phyloP scores from a whole-genome alignment of 2,329 filamentous ascomycete species.

The Colletotrichum gigasporum region DNA sequence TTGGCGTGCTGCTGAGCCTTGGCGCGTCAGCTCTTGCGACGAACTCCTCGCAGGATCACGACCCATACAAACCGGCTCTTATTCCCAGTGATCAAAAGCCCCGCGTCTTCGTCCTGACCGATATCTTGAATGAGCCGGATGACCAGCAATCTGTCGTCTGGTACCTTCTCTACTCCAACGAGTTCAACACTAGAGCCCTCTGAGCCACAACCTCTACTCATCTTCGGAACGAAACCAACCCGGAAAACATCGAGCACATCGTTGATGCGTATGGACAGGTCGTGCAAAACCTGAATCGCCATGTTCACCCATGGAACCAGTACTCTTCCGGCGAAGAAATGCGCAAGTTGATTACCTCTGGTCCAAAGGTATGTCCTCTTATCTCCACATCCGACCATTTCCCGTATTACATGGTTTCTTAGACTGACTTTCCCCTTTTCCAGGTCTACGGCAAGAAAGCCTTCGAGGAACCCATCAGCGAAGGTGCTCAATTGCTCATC shows the following conservation, averaged over 20 bases:
- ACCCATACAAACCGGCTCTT: too few species aligned
- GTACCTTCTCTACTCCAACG: constrained; percentile 54
- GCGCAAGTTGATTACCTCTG: constrained; percentile 45
- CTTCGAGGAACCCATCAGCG: constrained; percentile 41
- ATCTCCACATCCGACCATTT: neutral
- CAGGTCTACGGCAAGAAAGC: constrained; percentile 46
- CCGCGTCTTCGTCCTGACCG: constrained; percentile 52
- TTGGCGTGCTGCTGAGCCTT: too few species aligned
- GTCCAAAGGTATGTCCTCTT: constrained; percentile 41
- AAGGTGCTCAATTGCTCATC: constrained; percentile 54
- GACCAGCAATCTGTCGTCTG: constrained; percentile 54
- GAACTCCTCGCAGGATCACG: too few species aligned
- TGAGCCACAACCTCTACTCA: constrained; percentile 56
- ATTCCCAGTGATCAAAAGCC: too few species aligned
- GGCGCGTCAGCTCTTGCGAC: too few species aligned
- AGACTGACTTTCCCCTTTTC: neutral
- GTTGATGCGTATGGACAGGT: constrained; percentile 53
- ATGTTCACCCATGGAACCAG: constrained; percentile 52
- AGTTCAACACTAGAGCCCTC: constrained; percentile 55
- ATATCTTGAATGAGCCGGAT: constrained; percentile 57
- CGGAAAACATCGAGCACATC: constrained; percentile 53
- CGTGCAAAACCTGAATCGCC: constrained; percentile 57
- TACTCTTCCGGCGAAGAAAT: constrained; percentile 50
- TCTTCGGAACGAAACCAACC: constrained; percentile 49
- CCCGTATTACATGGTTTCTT: neutral